phyloP scores from a whole-genome alignment of 768 basidiomycete species.

The Lyophyllum atratum region DNA sequence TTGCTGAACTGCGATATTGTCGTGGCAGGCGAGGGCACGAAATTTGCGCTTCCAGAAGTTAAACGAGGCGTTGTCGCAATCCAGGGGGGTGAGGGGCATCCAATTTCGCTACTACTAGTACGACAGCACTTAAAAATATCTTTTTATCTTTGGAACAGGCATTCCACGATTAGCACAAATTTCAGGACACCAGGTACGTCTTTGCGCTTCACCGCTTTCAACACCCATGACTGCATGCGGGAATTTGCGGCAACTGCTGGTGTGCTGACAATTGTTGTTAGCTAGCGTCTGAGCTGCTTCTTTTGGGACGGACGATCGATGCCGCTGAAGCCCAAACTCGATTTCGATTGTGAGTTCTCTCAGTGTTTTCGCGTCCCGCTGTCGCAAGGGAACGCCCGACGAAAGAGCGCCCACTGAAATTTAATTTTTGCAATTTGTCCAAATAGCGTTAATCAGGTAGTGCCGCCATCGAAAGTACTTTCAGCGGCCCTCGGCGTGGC shows the following conservation, averaged over 20 bases:
- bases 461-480: constrained; percentile 56
- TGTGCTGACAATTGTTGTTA: constrained; percentile 29
- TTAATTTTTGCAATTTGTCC: not conserved
- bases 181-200: constrained; percentile 73
- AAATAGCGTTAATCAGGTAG: constrained; percentile 70
- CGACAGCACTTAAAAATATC: not conserved
- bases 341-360: constrained; percentile 69
- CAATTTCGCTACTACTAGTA: not conserved
- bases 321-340: constrained; percentile 68
- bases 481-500: constrained; percentile 65
- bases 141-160: constrained; percentile 34
- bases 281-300: constrained; percentile 76
- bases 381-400: not conserved
- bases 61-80: constrained; percentile 74
- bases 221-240: not conserved
- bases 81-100: constrained; percentile 62
- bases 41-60: constrained; percentile 77
- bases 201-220: not conserved
- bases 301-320: constrained; percentile 68
- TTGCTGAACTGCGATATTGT: constrained; percentile 80
- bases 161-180: constrained; percentile 69
- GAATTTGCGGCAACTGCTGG: not conserved
- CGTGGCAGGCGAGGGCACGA: constrained; percentile 63
- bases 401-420: not conserved
- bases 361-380: not conserved